phyloP scores from a whole-genome alignment of 2,329 filamentous ascomycete species.

The Aspergillus tamarii region DNA sequence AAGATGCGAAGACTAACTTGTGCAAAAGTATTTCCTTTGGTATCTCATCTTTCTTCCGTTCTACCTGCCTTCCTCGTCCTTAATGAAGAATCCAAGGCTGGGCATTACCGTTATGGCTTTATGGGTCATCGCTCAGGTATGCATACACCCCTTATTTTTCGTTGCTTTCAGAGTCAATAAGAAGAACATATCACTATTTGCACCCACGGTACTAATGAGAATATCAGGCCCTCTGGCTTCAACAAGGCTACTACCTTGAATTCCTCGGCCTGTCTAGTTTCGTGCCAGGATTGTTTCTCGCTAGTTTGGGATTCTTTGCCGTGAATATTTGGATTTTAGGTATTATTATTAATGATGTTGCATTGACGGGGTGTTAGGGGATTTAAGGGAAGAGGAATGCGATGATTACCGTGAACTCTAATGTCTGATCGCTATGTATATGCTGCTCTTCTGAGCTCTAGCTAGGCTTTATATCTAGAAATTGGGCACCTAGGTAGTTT shows the following conservation, averaged over 20 bases:
- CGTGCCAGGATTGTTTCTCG: constrained; percentile 77
- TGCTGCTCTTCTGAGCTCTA: background rate
- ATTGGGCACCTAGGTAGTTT: too few species aligned
- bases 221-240: constrained; percentile 67
- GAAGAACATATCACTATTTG: background rate
- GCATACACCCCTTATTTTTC: constrained; percentile 1
- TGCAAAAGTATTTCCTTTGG: constrained; percentile 88
- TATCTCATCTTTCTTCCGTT: constrained; percentile 93
- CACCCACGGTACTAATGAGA: background rate
- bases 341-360: constrained; percentile 72
- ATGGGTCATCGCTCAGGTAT: constrained; percentile 75
- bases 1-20: background rate
- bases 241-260: constrained; percentile 74
- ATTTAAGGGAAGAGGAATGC: background rate
- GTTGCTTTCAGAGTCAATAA: background rate
- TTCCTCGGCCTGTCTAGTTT: constrained; percentile 83
- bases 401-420: background rate
- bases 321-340: constrained; percentile 88
- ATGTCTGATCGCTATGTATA: background rate
- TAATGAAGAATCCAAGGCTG: constrained; percentile 62
- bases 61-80: constrained; percentile 79
- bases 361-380: constrained; percentile 11
- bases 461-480: background rate
- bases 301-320: constrained; percentile 77
- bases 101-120: constrained; percentile 68